Evolutionary conservation across 352 stramenopile species (phyloP), one percentile per base, ranked within the genome.

Genomic region (Phytophthora pluvialis): DNA sequence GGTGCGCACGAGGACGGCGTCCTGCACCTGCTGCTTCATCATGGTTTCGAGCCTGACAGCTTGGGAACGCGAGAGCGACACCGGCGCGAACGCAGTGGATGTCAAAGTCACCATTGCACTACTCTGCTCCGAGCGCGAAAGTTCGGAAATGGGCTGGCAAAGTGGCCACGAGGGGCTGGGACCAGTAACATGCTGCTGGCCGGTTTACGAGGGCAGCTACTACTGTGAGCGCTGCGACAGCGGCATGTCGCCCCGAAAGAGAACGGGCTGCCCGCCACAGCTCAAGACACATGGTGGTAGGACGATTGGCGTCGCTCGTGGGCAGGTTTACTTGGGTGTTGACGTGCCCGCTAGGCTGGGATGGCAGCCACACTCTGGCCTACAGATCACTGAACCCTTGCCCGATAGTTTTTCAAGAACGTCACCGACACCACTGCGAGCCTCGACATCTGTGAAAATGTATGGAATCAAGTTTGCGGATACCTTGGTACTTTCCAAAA

Each of bases 11-110:
- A 69, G 64, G 40, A 87, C 42, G 2, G 78, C 76, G 25, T 80
- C 71, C 38, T 81, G 71, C 45, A 87, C 67, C 32, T 85, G 78
- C 43, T 73, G 64, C 26, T 71, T 67, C 64, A 85, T 77, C 67
- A 73, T 77, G 10, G 15, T 32, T 38, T 87, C 78, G 11, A 85
- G 72, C 39, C 39, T 52, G 21, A 48, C 26, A 5, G 58, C 53
- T 49, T 80, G 70, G 9, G 59, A 58, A 0, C 35, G 55, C 3
- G 70, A 67, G 3, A 85, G 63, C 38, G 73, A 67, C 46, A 87
- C 64, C 2, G 49, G 42, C 8, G 57, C 43, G n/a, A 83, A 80
- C 9, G 35, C 44, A 40, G 31, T 45, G 18, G 62, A 44, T 21
- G 40, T 50, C 8, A 49, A 21, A 12, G 21, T 13, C 21, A 50